These are phyloP conservation scores for Lachancea meyersii DNA, from an alignment of 805 yeast genomes.

Conservation along the genomic window DNA sequence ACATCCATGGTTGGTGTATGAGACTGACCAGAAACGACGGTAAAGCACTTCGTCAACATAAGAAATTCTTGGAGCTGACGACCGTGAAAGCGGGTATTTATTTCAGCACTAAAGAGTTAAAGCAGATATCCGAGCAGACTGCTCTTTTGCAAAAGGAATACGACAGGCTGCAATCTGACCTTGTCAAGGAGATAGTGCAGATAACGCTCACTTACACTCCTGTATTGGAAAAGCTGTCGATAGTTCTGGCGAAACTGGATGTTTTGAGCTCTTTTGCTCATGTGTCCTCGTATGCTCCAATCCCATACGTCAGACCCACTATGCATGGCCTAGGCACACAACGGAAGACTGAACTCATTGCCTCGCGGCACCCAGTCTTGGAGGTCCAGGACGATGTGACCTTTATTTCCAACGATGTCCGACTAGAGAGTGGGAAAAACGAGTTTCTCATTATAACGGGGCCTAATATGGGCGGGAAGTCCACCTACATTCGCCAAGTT, in stretches of 20 bases:
- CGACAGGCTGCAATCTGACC: conserved; percentile 63
- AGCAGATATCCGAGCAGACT: conserved; percentile 53
- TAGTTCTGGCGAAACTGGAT: conserved; percentile 67
- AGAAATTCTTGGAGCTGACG: conserved; percentile 67
- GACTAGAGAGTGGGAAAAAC: conserved; percentile 45
- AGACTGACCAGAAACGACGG: conserved; percentile 89
- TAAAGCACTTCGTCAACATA: conserved; percentile 53
- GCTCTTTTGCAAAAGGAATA: conserved; percentile 58
- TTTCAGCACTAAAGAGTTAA: conserved; percentile 69
- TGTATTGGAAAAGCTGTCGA: conserved; percentile 62
- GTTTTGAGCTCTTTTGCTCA: conserved; percentile 83
- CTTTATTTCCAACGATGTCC: conserved; percentile 91
- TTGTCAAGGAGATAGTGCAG: conserved; percentile 75
- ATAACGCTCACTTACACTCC: conserved; percentile 79
- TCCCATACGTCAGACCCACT: conserved; percentile 69
- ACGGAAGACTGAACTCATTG: conserved; percentile 50
- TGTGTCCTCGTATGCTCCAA: conserved; percentile 74
- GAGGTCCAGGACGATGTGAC: conserved; percentile 86
- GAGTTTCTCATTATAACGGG: conserved; percentile 88
- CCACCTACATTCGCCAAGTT: conserved; percentile 83
- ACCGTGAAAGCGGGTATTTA: conserved; percentile 94
- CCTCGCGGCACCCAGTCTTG: conserved; percentile 92
- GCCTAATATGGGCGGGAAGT: conserved; percentile 97
- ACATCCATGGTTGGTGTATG: conserved; percentile 89
- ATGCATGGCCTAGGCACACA: conserved; percentile 47